These are phyloP conservation scores for Saccharomyces hybrid DNA, from an alignment of 1,139 yeast genomes.

Conservation along the genomic window DNA sequence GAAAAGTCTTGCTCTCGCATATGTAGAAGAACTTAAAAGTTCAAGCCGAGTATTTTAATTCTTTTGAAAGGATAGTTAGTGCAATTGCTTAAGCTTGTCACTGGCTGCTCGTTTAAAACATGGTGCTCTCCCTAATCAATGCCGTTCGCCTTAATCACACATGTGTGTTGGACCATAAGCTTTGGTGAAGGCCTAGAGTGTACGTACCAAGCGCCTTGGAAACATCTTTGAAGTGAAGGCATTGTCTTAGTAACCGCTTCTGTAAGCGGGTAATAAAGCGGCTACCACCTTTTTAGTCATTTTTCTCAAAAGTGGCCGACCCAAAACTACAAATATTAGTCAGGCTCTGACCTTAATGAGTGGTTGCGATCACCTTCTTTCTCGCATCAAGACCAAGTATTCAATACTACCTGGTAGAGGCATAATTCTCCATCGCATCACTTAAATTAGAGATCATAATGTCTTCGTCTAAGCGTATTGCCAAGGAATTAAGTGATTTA, in stretches of 20 bases:
- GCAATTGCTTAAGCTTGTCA: too few species aligned
- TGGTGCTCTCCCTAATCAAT: too few species aligned
- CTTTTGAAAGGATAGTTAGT: too few species aligned
- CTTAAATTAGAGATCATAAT: constrained; percentile 33
- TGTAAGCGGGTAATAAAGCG: background rate
- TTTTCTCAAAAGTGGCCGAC: background rate
- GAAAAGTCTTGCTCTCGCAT: too few species aligned
- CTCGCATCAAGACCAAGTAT: background rate
- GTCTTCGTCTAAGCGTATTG: constrained; percentile 89
- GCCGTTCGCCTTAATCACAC: background rate
- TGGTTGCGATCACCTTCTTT: background rate
- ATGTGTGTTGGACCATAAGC: background rate
- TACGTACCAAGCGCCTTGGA: background rate
- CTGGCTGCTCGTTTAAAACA: too few species aligned
- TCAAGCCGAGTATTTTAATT: too few species aligned
- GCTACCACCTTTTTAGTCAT: background rate
- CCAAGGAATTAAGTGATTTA: constrained; percentile 87
- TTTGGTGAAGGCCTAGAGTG: background rate
- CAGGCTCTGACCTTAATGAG: background rate
- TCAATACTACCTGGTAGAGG: background rate
- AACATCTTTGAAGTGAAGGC: background rate
- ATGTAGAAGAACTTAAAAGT: too few species aligned
- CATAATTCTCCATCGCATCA: background rate
- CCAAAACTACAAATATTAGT: background rate
- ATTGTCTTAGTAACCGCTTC: constrained; percentile 1